These are phyloP conservation scores for Calonectria pseudoturangicola DNA, from an alignment of 2,329 filamentous ascomycete genomes.

Conservation along the genomic window DNA sequence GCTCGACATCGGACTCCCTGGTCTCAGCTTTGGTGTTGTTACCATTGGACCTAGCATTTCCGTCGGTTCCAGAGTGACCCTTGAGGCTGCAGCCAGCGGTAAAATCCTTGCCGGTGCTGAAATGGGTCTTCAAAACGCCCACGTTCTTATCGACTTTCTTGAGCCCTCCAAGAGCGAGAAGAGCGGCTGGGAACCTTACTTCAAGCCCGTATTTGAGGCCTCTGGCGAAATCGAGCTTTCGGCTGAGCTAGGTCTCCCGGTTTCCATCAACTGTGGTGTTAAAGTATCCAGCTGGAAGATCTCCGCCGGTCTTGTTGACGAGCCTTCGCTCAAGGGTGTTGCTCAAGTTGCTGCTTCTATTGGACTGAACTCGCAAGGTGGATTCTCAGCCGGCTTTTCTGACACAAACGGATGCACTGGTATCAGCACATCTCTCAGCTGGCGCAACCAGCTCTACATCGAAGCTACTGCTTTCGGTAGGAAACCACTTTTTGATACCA, in stretches of 20 bases:
- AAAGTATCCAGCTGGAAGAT: not conserved
- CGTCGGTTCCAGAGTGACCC: not conserved
- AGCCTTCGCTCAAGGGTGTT: not conserved
- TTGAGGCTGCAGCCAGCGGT: not conserved
- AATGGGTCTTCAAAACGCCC: not conserved
- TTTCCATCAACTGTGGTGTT: not conserved
- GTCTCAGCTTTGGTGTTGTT: not conserved
- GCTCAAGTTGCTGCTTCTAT: not conserved
- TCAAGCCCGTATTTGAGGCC: not conserved
- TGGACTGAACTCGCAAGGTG: not conserved
- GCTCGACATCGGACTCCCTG: not conserved
- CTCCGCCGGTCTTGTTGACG: not conserved
- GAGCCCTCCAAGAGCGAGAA: not conserved
- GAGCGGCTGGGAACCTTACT: not conserved
- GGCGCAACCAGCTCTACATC: not conserved
- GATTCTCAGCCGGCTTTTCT: not conserved
- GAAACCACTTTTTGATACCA: not conserved
- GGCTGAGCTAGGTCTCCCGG: not conserved
- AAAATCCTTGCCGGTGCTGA: not conserved
- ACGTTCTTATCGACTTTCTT: not conserved
- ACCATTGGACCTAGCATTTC: not conserved
- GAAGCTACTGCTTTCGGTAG: not conserved
- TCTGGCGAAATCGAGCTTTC: not conserved
- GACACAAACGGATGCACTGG: not conserved
- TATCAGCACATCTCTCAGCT: not conserved